A percentile compares a stretch with the other conserved stretches of the same genome.
Conservation (phyloP, 306 rosid species). For the Quercus suber region DNA sequence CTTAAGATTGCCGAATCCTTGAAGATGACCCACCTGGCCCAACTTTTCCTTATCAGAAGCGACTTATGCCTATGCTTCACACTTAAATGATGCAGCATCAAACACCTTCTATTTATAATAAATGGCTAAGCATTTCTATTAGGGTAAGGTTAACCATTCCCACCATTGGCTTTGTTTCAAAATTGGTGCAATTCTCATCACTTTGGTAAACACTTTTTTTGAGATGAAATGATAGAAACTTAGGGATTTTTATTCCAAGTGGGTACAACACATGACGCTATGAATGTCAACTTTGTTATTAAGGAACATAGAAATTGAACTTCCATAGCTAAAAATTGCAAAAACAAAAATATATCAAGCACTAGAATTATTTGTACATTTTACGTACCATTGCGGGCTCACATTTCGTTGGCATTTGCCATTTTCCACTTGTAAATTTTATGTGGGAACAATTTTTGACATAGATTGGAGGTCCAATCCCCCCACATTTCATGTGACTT, state of each 20-base stretch:
- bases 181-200: not conserved
- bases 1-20: slow-evolving; percentile 31
- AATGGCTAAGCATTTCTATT: slow-evolving; percentile 16
- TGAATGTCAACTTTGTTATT: not conserved
- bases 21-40: slow-evolving; percentile 20
- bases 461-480: too few species aligned
- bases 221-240: not conserved
- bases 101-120: not conserved
- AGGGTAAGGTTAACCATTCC: slow-evolving; percentile 21
- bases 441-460: too few species aligned
- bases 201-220: not conserved
- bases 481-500: too few species aligned
- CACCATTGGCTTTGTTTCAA: slow-evolving; percentile 8
- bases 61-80: not conserved
- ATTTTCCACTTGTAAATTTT: too few species aligned
- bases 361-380: too few species aligned
- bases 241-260: not conserved
- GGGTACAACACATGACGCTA: not conserved
- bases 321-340: too few species aligned
- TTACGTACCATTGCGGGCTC: too few species aligned
- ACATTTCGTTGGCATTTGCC: too few species aligned
- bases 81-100: slow-evolving; percentile 24
- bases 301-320: too few species aligned
- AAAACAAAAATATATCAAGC: too few species aligned
- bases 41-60: not conserved